These are phyloP conservation scores for Lentinula novae-zelandiae DNA, from an alignment of 1,284 basidiomycete genomes.

Conservation along the genomic window DNA sequence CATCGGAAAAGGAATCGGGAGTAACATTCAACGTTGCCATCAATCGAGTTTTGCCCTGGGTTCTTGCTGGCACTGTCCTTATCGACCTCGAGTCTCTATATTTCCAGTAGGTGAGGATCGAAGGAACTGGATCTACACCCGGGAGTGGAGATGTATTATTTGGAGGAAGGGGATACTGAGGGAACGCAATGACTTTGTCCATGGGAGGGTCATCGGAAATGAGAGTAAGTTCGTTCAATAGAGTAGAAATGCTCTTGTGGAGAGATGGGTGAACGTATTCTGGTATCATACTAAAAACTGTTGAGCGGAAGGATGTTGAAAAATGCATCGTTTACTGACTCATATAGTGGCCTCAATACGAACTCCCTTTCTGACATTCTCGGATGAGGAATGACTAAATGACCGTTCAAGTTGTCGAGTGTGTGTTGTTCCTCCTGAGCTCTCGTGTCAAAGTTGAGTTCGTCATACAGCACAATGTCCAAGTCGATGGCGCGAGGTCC, in stretches of 20 bases:
- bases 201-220: slow-evolving; percentile 42
- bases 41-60: slow-evolving; percentile 53
- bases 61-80: slow-evolving; percentile 15
- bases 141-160: slow-evolving; percentile 18
- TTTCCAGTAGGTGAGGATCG: slow-evolving; percentile 54
- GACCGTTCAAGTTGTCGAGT: slow-evolving; percentile 53
- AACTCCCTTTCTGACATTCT: slow-evolving; percentile 85
- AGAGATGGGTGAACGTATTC: slow-evolving; percentile 61
- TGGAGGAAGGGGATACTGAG: slow-evolving; percentile 39
- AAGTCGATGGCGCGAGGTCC: slow-evolving; percentile 92
- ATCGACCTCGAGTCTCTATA: slow-evolving; percentile 30
- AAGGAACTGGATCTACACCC: slow-evolving; percentile 29
- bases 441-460: slow-evolving; percentile 59
- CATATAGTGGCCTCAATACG: slow-evolving; percentile 83
- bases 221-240: slow-evolving; percentile 41
- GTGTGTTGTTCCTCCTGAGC: slow-evolving; percentile 31
- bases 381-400: slow-evolving; percentile 84
- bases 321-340: slow-evolving; percentile 51
- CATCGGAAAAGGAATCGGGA: slow-evolving; percentile 97
- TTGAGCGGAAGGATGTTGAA: not conserved
- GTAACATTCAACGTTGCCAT: slow-evolving; percentile 97
- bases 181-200: slow-evolving; percentile 65
- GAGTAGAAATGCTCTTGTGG: slow-evolving; percentile 39
- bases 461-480: slow-evolving; percentile 83
- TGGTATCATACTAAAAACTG: slow-evolving; percentile 60